Conservation (phyloP, 2,329 filamentous ascomycete species). For the Talaromyces rugulosus region DNA sequence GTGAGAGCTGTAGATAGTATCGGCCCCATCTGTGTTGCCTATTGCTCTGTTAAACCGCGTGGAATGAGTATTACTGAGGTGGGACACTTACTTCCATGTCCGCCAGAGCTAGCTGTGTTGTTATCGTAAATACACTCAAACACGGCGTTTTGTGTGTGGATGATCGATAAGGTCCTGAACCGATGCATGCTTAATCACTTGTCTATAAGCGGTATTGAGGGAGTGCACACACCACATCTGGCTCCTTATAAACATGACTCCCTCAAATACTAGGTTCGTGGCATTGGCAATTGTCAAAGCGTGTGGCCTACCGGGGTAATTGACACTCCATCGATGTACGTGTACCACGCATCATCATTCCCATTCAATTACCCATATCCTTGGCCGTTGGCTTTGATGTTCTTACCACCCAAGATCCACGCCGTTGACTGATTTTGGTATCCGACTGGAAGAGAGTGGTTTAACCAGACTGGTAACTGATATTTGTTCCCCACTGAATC, state of each 20-base stretch:
- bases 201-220: background rate
- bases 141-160: conserved; percentile 44
- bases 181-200: background rate
- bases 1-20: conserved; percentile 52
- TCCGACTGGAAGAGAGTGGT: conserved; percentile 42
- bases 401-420: conserved; percentile 48
- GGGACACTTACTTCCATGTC: background rate
- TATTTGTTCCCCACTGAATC: conserved; percentile 31
- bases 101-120: conserved; percentile 26
- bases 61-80: background rate
- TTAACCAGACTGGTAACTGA: conserved; percentile 50
- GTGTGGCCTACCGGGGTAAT: conserved; percentile 27
- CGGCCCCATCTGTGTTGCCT: conserved; percentile 48
- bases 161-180: conserved; percentile 48
- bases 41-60: background rate
- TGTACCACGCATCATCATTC: conserved; percentile 44
- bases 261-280: conserved; percentile 12
- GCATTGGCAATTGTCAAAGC: conserved; percentile 21
- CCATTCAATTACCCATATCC: conserved; percentile 46
- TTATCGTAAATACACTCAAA: conserved; percentile 53
- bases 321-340: conserved; percentile 20
- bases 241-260: conserved; percentile 40
- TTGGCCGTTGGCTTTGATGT: conserved; percentile 47
- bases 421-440: conserved; percentile 50
- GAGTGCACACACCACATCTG: conserved; percentile 52